A percentile compares a stretch with the other conserved stretches of the same genome.
These are phyloP conservation scores for Boletus subparvulus DNA, from an alignment of 768 basidiomycete species.

Conservation along the genomic window DNA sequence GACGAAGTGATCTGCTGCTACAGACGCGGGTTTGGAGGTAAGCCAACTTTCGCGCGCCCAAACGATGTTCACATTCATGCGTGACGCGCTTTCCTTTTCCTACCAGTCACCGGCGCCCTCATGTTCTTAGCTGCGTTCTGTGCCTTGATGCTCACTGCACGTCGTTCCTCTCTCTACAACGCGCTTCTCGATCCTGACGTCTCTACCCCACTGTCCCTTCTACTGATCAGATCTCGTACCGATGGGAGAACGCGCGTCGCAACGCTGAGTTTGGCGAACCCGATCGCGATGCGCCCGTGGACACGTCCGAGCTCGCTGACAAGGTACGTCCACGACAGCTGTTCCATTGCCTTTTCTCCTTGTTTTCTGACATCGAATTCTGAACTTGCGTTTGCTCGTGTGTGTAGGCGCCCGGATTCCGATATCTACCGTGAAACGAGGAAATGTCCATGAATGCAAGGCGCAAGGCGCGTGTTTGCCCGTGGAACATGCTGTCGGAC, in stretches of 20 bases:
- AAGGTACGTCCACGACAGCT: too few relatives aligned
- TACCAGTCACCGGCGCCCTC: constrained; percentile 20
- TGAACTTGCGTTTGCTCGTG: neutral
- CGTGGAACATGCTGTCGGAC: too few relatives aligned
- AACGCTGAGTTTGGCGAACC: constrained; percentile 54
- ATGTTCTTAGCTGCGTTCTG: constrained; percentile 24
- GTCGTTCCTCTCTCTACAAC: neutral
- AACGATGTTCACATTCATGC: neutral
- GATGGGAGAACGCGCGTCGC: constrained; percentile 56
- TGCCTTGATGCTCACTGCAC: constrained; percentile 22
- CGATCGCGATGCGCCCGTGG: constrained; percentile 46
- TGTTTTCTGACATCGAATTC: neutral
- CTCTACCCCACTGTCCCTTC: too few relatives aligned
- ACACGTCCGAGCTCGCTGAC: constrained; percentile 66
- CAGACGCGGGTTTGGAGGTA: constrained; percentile 23
- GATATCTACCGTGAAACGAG: constrained; percentile 44
- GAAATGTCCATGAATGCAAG: too few relatives aligned
- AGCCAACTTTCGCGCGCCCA: neutral
- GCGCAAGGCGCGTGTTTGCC: too few relatives aligned
- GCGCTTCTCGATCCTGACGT: neutral
- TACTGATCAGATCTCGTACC: constrained; percentile 54
- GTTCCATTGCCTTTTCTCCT: neutral
- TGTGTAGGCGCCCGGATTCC: constrained; percentile 57
- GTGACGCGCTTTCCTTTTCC: neutral
- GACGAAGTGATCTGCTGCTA: neutral